Evolutionary conservation across 2,329 filamentous ascomycete species (phyloP).

Genomic region (Alternaria atra): DNA sequence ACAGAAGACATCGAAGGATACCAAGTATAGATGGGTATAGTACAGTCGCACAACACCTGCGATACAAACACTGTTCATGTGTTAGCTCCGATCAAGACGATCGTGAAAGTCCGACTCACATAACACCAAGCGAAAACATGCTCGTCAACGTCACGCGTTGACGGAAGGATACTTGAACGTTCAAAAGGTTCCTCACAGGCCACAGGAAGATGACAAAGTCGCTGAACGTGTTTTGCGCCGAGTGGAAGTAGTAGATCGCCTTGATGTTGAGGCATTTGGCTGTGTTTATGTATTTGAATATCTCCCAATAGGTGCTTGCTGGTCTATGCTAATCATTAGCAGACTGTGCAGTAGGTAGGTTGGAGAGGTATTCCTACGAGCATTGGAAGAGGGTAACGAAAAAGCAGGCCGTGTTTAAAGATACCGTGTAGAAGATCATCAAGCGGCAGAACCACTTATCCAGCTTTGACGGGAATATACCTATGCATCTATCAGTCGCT

Average conservation of each 20-base stretch:
- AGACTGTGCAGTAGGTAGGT: not conserved
- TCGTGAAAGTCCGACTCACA: constrained; percentile 21
- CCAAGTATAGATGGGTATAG: constrained; percentile 37
- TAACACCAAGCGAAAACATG: constrained; percentile 43
- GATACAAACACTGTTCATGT: constrained; percentile 35
- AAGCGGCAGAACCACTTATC: constrained; percentile 42
- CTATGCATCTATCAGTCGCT: not conserved
- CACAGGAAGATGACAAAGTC: constrained; percentile 47
- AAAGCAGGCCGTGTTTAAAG: constrained; percentile 30
- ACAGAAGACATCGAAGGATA: constrained; percentile 41
- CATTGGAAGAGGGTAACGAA: constrained; percentile 43
- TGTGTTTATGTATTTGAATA: constrained; percentile 31
- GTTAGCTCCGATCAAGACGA: constrained; percentile 33
- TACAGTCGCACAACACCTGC: constrained; percentile 43
- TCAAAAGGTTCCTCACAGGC: constrained; percentile 40
- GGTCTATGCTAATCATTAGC: constrained; percentile 19
- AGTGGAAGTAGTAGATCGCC: constrained; percentile 36
- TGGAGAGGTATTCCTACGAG: constrained; percentile 25
- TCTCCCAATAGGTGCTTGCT: constrained; percentile 36
- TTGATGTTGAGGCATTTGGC: constrained; percentile 37
- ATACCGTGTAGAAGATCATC: constrained; percentile 34
- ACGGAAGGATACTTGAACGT: constrained; percentile 36
- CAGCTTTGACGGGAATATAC: constrained; percentile 37
- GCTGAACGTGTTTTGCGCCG: constrained; percentile 36
- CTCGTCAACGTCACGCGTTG: constrained; percentile 41